Evolutionary conservation across 192 early-diverging fungal genomes (phyloP).

Genomic region (Backusella liffmaniae): DNA sequence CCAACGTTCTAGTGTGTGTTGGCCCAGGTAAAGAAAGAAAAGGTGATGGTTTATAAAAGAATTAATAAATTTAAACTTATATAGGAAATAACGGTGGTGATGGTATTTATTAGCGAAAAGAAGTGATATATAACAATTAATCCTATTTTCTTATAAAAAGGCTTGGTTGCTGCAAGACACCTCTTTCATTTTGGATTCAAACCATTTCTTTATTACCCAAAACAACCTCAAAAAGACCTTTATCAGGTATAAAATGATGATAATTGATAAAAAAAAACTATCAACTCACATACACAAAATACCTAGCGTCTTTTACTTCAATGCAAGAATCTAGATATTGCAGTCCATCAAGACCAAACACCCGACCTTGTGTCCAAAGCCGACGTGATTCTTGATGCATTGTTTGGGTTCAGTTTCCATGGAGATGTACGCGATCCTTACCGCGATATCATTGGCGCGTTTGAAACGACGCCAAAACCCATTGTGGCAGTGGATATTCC

Average conservation of each 20-base stretch:
- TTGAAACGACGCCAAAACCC: slow-evolving; percentile 31
- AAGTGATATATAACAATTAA: not conserved
- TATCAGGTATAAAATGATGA: slow-evolving; percentile 46
- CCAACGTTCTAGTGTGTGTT: slow-evolving; percentile 66
- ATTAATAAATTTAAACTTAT: not conserved
- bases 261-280: no score
- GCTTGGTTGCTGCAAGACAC: slow-evolving; percentile 91
- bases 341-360: slow-evolving; percentile 46
- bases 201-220: slow-evolving; percentile 81
- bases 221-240: slow-evolving; percentile 69
- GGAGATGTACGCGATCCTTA: slow-evolving; percentile 80
- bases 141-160: slow-evolving; percentile 22
- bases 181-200: slow-evolving; percentile 86
- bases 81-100: slow-evolving; percentile 95
- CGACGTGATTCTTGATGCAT: slow-evolving; percentile 81
- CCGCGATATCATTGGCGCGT: slow-evolving; percentile 55
- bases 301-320: slow-evolving; percentile 62
- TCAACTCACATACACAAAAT: slow-evolving; percentile 16
- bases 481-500: slow-evolving; percentile 89
- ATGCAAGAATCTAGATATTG: slow-evolving; percentile 63
- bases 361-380: slow-evolving; percentile 38
- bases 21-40: slow-evolving; percentile 55
- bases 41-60: not conserved
- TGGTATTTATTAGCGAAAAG: slow-evolving; percentile 42
- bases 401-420: slow-evolving; percentile 93